Evolutionary conservation across 345 rosid species (phyloP), one percentile per base, ranked within the genome.

Genomic region (Lepidium didymum): DNA sequence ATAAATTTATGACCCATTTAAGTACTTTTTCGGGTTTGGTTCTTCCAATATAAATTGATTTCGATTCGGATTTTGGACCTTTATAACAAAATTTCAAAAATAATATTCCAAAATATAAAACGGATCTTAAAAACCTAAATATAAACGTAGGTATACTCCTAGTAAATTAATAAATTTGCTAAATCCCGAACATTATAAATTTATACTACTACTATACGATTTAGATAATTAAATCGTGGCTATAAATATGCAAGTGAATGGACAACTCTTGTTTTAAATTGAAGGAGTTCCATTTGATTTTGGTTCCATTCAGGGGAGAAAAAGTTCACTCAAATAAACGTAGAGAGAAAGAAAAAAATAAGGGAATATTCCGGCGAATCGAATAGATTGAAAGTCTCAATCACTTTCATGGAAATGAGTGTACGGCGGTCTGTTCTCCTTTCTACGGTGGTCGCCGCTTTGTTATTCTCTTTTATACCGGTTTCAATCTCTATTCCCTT

Each of bases 401-500:
- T 37, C 36, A 25, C 4, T 27, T 14, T 52, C 50, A 66, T 67
- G 63, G 23, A 6, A 34, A 55, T 19, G 3, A 12, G 3, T 42
- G 21, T 43, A 23, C 50, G 7, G 31, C 71, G 44, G 19, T 45
- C 7, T 43, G 11, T 11, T 67, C 34, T 67, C 25, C 16, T 34
- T 55, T 35, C 86, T 78, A 2, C 71, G 62, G 37, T 82, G 34
- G 23, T 27, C 6, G 5, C 72, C 38, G 15, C 78, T 14, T 8
- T 62, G 25, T 75, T 75, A 16, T 6, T 66, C 12, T 55, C 50
- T 29, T 8, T 70, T 23, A 4, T 75, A 47, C 80, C 81, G n/a
- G 53, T 79, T 62, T 75, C 85, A 33, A 40, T 51, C 75, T 82
- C 87, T 29, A 8, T 82, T 59, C 96, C 96, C 56, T 89, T 89